Evolutionary conservation across 805 yeast species (phyloP).

Genomic region (Yarrowia sp.): DNA sequence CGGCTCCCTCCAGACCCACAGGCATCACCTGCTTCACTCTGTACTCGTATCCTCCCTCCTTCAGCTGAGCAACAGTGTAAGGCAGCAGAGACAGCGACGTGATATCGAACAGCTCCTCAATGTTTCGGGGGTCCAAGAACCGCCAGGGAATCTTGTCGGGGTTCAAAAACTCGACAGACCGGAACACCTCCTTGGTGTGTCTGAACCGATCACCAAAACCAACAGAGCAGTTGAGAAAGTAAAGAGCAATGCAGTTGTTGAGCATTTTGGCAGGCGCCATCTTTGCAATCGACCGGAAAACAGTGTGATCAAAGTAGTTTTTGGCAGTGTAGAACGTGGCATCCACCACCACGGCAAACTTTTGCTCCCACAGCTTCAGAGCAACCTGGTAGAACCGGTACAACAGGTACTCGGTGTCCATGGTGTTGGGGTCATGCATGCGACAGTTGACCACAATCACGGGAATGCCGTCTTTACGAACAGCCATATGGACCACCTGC

Average conservation of each 20-base stretch:
- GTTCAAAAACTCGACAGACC: conserved; percentile 42
- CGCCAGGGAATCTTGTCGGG: conserved; percentile 44
- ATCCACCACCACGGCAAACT: conserved; percentile 68
- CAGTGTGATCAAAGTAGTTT: conserved; percentile 46
- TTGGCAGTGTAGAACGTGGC: conserved; percentile 64
- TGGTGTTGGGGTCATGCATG: conserved; percentile 50
- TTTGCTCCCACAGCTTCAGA: conserved; percentile 73
- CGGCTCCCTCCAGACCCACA: neutral
- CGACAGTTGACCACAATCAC: conserved; percentile 60
- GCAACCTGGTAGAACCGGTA: conserved; percentile 69
- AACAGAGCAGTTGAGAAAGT: conserved; percentile 55
- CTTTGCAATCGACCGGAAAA: conserved; percentile 52
- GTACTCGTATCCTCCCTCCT: conserved; percentile 10
- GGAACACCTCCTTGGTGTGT: conserved; percentile 45
- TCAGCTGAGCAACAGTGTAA: conserved; percentile 24
- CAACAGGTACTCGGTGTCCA: conserved; percentile 59
- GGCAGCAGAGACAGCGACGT: conserved; percentile 22
- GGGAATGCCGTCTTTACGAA: conserved; percentile 77
- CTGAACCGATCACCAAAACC: conserved; percentile 45
- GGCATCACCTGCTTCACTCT: conserved; percentile 21
- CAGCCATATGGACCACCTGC: conserved; percentile 65
- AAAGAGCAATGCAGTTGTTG: conserved; percentile 60
- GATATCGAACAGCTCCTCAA: conserved; percentile 52
- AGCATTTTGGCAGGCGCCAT: conserved; percentile 61
- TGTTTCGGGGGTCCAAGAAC: conserved; percentile 59